Conservation (phyloP, 2,329 filamentous ascomycete species). For the Gremmenia infestans region DNA sequence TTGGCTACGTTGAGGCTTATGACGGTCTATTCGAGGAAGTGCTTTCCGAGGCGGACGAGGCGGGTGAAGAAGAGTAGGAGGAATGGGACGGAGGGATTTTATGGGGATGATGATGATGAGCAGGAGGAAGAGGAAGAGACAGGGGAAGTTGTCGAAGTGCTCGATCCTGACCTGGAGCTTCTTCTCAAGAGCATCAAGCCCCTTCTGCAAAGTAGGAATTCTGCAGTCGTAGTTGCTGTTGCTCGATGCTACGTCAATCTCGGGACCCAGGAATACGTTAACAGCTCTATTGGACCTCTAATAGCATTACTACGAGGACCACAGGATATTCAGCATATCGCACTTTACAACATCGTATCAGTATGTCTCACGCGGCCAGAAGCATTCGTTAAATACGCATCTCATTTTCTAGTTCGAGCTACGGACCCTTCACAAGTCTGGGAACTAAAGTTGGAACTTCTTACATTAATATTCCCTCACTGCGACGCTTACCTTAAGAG, state of each 20-base stretch:
- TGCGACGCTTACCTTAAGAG: constrained; percentile 71
- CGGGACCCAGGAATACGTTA: constrained; percentile 72
- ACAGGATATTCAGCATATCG: constrained; percentile 82
- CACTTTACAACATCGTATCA: constrained; percentile 91
- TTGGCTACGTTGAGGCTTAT: constrained; percentile 76
- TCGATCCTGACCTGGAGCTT: constrained; percentile 79
- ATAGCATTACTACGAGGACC: constrained; percentile 80
- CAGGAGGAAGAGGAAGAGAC: constrained; percentile 36
- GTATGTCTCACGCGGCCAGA: constrained; percentile 72
- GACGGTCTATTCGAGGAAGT: constrained; percentile 78
- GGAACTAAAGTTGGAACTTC: constrained; percentile 85
- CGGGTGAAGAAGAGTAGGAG: constrained; percentile 50
- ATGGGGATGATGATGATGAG: constrained; percentile 61
- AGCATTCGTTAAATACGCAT: constrained; percentile 82
- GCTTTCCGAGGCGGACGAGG: constrained; percentile 69
- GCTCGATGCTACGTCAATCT: constrained; percentile 80
- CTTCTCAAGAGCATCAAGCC: constrained; percentile 75
- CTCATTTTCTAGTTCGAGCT: constrained; percentile 81
- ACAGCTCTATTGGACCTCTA: constrained; percentile 73
- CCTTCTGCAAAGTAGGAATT: constrained; percentile 88
- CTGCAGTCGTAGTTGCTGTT: constrained; percentile 85
- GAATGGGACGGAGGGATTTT: constrained; percentile 65
- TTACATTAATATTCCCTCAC: constrained; percentile 87
- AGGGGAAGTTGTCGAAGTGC: constrained; percentile 47
- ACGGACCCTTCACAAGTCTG: constrained; percentile 78